Conservation (phyloP, 2,329 filamentous ascomycete species). For the Fonsecaea nubica region DNA sequence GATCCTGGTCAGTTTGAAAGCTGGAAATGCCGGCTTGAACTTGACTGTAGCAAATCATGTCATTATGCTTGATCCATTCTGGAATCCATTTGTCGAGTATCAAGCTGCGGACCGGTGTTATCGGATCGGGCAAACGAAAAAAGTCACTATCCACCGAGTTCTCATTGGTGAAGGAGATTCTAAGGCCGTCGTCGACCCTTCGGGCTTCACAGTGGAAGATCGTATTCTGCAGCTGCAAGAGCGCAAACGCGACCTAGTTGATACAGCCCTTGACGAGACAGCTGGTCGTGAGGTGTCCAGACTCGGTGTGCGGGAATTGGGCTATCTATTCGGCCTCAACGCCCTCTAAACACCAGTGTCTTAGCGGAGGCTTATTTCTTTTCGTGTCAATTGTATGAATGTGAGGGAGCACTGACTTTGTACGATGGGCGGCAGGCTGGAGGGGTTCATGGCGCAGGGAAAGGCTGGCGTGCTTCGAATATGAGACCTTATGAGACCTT, state of each 20-base stretch:
- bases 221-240: slow-evolving; percentile 81
- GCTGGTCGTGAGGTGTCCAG: slow-evolving; percentile 70
- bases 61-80: slow-evolving; percentile 91
- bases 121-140: slow-evolving; percentile 77
- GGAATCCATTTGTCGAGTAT: slow-evolving; percentile 84
- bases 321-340: slow-evolving; percentile 67
- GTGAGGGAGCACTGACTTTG: background rate
- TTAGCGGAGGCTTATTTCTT: background rate
- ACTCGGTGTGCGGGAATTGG: slow-evolving; percentile 70
- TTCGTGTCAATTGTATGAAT: background rate
- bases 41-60: slow-evolving; percentile 82
- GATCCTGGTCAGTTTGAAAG: slow-evolving; percentile 79
- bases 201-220: slow-evolving; percentile 75
- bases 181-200: background rate
- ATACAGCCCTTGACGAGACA: slow-evolving; percentile 78
- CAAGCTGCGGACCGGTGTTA: slow-evolving; percentile 91
- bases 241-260: slow-evolving; percentile 76
- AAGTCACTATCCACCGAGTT: slow-evolving; percentile 81
- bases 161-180: slow-evolving; percentile 63
- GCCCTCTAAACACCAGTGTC: slow-evolving; percentile 9
- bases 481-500: background rate
- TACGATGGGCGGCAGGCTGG: background rate
- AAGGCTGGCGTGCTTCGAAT: background rate
- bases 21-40: slow-evolving; percentile 85
- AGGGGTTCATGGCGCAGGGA: background rate